A percentile compares a stretch with the other conserved stretches of the same genome.
Conservation (phyloP, 768 basidiomycete species). For the Suillus occidentalis region DNA sequence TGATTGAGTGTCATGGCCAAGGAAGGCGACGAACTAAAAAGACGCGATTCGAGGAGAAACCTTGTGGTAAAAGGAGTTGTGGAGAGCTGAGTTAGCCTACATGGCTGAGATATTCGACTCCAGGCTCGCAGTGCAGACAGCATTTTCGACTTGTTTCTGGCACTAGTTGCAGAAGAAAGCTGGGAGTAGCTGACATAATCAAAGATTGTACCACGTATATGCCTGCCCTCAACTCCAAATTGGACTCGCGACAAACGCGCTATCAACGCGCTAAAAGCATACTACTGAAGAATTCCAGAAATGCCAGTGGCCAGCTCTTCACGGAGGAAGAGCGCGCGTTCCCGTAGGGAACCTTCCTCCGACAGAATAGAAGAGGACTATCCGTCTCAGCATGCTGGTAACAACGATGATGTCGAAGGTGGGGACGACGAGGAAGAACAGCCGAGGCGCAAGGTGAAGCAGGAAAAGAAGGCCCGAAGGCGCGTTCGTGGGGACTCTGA, state of each 20-base stretch:
- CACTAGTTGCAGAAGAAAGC: constrained; percentile 4
- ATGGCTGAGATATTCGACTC: constrained; percentile 21
- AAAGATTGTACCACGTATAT: constrained; percentile 19
- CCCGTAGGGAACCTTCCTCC: constrained; percentile 48
- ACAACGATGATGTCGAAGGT: constrained; percentile 43
- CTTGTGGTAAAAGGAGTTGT: neutral
- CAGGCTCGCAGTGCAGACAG: constrained; percentile 24
- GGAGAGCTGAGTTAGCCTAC: constrained; percentile 10
- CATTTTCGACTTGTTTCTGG: constrained; percentile 16
- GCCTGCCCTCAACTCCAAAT: constrained; percentile 28
- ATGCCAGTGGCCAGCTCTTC: constrained; percentile 38
- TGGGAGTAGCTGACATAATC: constrained; percentile 10
- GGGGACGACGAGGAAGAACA: constrained; percentile 41
- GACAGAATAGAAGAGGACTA: constrained; percentile 59
- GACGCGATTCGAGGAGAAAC: constrained; percentile 36
- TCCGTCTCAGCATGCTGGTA: constrained; percentile 32
- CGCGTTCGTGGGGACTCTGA: constrained; percentile 37
- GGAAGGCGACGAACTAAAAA: constrained; percentile 65
- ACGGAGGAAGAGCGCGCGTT: constrained; percentile 35
- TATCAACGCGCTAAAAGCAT: constrained; percentile 1
- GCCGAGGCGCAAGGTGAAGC: constrained; percentile 33
- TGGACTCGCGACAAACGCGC: constrained; percentile 13
- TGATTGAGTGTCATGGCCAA: constrained; percentile 79
- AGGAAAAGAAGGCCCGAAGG: constrained; percentile 31
- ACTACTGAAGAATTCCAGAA: neutral